Evolutionary conservation across 306 rosid species (phyloP).

Genomic region (Glycine latifolia): DNA sequence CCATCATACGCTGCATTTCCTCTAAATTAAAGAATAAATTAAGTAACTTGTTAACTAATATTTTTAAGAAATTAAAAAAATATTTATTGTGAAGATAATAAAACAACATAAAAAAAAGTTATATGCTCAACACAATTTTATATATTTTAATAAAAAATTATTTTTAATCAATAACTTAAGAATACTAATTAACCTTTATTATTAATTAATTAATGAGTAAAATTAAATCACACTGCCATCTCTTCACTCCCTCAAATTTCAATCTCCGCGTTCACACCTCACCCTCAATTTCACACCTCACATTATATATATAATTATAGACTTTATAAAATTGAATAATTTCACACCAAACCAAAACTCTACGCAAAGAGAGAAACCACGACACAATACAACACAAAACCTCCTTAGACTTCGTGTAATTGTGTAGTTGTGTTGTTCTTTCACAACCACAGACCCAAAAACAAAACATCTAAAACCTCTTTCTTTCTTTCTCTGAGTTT

Average conservation of each 20-base stretch:
- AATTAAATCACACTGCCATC: slow-evolving; percentile 28
- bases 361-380: not conserved
- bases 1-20: slow-evolving; percentile 18
- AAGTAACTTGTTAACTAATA: no score
- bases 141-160: no score
- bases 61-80: no score
- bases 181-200: no score
- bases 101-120: no score
- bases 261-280: slow-evolving; percentile 53
- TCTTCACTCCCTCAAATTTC: slow-evolving; percentile 18
- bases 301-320: no score
- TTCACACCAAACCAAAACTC: slow-evolving; percentile 22
- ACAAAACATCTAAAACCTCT: not conserved
- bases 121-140: no score
- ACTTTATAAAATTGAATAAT: not conserved
- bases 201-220: not conserved
- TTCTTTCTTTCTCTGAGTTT: not conserved
- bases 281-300: slow-evolving; percentile 42
- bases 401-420: not conserved
- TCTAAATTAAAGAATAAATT: not conserved
- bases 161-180: no score
- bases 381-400: not conserved
- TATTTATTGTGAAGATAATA: no score
- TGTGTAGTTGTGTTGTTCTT: not conserved
- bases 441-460: not conserved